Base-by-base conservation (phyloP, 2,329 filamentous ascomycete species). In the Pleomassaria siparia region DNA sequence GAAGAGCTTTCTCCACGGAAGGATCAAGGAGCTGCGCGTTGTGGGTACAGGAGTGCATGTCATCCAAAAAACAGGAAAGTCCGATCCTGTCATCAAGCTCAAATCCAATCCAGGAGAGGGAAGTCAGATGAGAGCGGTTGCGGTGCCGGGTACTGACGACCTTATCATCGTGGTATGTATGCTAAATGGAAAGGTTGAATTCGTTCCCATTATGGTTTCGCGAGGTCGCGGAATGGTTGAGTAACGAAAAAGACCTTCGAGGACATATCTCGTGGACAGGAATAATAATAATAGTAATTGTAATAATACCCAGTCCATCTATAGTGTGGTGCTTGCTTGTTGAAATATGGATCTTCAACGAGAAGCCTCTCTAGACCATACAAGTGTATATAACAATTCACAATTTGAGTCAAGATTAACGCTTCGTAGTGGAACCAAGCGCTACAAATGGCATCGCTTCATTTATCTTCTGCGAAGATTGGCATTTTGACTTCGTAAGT, bases 171-270 rank as follows among this genome's bases (percentile, higher is more conserved):
- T 42, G 12, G 13, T 42, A 16, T 42, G 35, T 29, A 49, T 33
- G 43, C 22, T 22, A 13, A 37, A 33, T 30, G 40, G 42, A 12
- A 40, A 35, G 22, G n/a, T 47, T 13, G 13, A 44, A 32, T 40
- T 46, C 24, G 58, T 30, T 50, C 59, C 20, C 55, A 47, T 39
- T 28, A n/a, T n/a, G n/a, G n/a, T n/a, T n/a, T n/a, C n/a, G n/a
- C n/a, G n/a, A n/a, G 10, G 4, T 28, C 13, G 20, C n/a, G 24
- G 36, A 35, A 35, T 18, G 9, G n/a, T 5, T 5, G 16, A 8
- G 20, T 18, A 8, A 35, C 9, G 9, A 15, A 15, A 33, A 10
- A 16, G 32, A 20, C 16, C 4, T 35, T 7, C 16, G 20, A 21
- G 12, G 16, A 35, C 7, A 35, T 35, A 35, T 35, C n/a, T n/a